phyloP scores from a whole-genome alignment of 495 filamentous ascomycete species.

The Extremus antarcticus region DNA sequence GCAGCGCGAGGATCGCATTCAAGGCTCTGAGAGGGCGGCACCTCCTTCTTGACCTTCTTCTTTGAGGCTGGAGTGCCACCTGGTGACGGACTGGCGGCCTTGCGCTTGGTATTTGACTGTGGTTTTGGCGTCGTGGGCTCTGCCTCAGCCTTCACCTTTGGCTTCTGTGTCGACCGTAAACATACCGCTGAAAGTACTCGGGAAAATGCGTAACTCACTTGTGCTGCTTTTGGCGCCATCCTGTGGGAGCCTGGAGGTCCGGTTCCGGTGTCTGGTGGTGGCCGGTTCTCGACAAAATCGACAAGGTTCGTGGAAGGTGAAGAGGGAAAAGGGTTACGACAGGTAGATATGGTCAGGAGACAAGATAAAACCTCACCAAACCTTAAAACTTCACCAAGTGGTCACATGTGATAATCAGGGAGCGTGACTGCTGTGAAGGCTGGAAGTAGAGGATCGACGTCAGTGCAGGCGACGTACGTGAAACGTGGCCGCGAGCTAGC shows the following conservation, averaged over 20 bases:
- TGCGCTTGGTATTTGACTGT: constrained; percentile 3
- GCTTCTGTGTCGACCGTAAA: not conserved
- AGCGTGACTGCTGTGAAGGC: no score
- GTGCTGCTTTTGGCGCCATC: constrained; percentile 5
- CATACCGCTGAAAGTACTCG: not conserved
- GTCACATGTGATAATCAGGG: not conserved
- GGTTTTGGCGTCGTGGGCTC: constrained; percentile 3
- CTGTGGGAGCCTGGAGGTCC: not conserved
- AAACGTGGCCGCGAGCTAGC: no score
- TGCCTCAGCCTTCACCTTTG: constrained; percentile 2
- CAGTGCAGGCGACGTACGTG: no score
- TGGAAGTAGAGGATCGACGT: no score
- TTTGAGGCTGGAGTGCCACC: constrained; percentile 5
- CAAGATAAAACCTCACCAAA: not conserved
- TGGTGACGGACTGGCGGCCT: no score
- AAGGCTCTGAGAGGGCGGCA: not conserved
- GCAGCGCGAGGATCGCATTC: not conserved
- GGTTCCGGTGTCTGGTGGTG: not conserved
- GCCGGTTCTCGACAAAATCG: not conserved
- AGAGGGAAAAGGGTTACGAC: not conserved
- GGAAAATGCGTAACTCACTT: not conserved
- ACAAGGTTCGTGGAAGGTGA: not conserved
- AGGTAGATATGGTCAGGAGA: not conserved
- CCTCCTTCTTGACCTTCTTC: constrained; percentile 12
- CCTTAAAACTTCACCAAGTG: not conserved